These are phyloP conservation scores for Aspergillus sp. DNA, from an alignment of 2,329 filamentous ascomycete species.

Conservation along the genomic window DNA sequence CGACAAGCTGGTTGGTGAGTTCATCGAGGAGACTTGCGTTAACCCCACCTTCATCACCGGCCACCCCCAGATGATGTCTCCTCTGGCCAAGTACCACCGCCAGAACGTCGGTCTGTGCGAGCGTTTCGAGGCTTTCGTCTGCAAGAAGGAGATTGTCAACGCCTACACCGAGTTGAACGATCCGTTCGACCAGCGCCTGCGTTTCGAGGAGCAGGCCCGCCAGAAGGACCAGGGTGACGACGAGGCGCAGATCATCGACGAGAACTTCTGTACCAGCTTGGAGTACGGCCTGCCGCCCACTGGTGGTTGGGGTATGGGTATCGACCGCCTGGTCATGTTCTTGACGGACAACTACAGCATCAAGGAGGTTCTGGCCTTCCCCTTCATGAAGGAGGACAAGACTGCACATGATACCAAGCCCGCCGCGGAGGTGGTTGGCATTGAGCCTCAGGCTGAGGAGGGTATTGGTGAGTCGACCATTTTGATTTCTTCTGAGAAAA, in stretches of 20 bases:
- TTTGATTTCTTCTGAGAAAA: background rate
- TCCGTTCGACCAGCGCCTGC: slow-evolving; percentile 87
- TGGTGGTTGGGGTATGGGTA: slow-evolving; percentile 94
- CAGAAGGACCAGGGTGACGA: slow-evolving; percentile 98
- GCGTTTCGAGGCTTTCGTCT: slow-evolving; percentile 96
- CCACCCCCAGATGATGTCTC: slow-evolving; percentile 88
- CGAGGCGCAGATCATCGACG: slow-evolving; percentile 92
- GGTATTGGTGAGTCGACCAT: slow-evolving; percentile 52
- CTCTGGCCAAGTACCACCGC: slow-evolving; percentile 93
- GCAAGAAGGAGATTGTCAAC: slow-evolving; percentile 96
- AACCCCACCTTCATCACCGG: slow-evolving; percentile 90
- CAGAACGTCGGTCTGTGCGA: slow-evolving; percentile 81
- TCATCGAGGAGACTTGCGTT: slow-evolving; percentile 89
- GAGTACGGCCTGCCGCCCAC: slow-evolving; percentile 93
- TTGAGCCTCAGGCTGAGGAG: slow-evolving; percentile 62
- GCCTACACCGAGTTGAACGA: slow-evolving; percentile 98
- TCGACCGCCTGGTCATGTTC: slow-evolving; percentile 94
- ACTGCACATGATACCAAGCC: slow-evolving; percentile 48
- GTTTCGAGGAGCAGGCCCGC: slow-evolving; percentile 90
- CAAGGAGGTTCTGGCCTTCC: slow-evolving; percentile 94
- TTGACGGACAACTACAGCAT: slow-evolving; percentile 94
- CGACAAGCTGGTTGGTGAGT: slow-evolving; percentile 90
- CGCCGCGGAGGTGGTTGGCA: slow-evolving; percentile 64
- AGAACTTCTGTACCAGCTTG: slow-evolving; percentile 88
- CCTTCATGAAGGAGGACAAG: slow-evolving; percentile 92